Base-by-base conservation (phyloP, 192 early-diverging fungal genomes). In the Umbelopsis sp. region DNA sequence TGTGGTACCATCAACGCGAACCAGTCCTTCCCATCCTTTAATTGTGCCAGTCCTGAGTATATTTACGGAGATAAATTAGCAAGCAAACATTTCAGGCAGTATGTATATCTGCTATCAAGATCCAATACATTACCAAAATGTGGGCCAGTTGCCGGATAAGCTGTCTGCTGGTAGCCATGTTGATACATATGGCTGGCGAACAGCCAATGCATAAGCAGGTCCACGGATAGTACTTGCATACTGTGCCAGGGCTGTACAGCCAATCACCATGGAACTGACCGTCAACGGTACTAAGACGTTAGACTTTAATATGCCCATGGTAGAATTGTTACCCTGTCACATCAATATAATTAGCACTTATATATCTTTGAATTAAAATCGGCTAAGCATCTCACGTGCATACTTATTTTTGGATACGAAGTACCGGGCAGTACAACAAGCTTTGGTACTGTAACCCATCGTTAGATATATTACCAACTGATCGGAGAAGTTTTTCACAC, bases 181-280 rank as follows among this genome's bases (percentile, higher is more conserved):
- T 14, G 66, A 67, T 20, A 67, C 43, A 45, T 67, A 67, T 3
- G 66, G 66, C 41, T 67, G 66, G 16, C 66, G 38, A 11, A 67
- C 66, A n/a, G 66, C 66, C 25, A 67, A 36, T 0, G 66, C 41
- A 67, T 44, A 45, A 2, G 66, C 22, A 24, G 66, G 66, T 44
- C 34, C 43, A 20, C 66, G 34, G 7, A 67, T 45, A 24, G 43
- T 34, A 20, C 56, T 62, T 14, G 56, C 56, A n/a, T 62, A 62
- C 14, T 62, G 56, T 1, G 56, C 31, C 7, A 32, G 25, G 34
- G 56, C 56, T 20, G 56, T 32, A 16, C 56, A 62, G 31, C 56
- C n/a, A 17, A 62, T 31, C 14, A n/a, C 26, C 26, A 62, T 20
- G n/a, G 29, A 20, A 17, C 56, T 62, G 47, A 49, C 47, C 20